Evolutionary conservation across 2,329 filamentous ascomycete species (phyloP).

Genomic region (Xylaria hypoxylon): DNA sequence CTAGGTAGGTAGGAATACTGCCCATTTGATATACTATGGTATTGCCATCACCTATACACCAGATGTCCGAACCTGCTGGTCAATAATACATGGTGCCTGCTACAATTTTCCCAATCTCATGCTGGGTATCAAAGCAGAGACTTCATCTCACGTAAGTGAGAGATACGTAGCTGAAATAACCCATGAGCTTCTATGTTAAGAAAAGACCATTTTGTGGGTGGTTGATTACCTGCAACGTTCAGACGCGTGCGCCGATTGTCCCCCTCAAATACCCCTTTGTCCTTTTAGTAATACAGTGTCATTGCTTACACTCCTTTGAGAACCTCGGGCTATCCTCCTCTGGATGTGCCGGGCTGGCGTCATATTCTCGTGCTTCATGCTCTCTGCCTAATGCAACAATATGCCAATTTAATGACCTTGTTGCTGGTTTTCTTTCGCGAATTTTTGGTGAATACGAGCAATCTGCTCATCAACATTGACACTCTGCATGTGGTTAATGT

Average conservation of each 20-base stretch:
- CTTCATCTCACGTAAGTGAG: slow-evolving; percentile 17
- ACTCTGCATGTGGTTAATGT: slow-evolving; percentile 70
- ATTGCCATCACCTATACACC: neutral
- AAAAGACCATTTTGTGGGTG: slow-evolving; percentile 42
- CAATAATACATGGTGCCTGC: slow-evolving; percentile 7
- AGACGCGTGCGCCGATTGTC: slow-evolving; percentile 18
- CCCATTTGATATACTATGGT: slow-evolving; percentile 10
- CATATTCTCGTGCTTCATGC: neutral
- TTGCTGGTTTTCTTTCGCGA: slow-evolving; percentile 56
- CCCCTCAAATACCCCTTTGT: neutral
- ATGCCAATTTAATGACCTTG: slow-evolving; percentile 15
- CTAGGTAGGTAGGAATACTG: slow-evolving; percentile 5
- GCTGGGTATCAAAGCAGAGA: slow-evolving; percentile 14
- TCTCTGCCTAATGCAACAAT: neutral
- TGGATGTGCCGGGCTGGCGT: neutral
- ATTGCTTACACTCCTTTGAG: slow-evolving; percentile 10
- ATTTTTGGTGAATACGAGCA: slow-evolving; percentile 69
- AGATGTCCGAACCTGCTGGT: neutral
- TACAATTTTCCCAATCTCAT: slow-evolving; percentile 16
- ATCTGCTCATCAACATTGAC: slow-evolving; percentile 91
- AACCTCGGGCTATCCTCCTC: neutral
- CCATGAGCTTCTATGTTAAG: slow-evolving; percentile 46
- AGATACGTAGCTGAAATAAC: slow-evolving; percentile 36
- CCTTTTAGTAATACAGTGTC: slow-evolving; percentile 17
- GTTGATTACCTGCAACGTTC: slow-evolving; percentile 47